phyloP scores from a whole-genome alignment of 768 basidiomycete species.

The Mycena capillaripes region DNA sequence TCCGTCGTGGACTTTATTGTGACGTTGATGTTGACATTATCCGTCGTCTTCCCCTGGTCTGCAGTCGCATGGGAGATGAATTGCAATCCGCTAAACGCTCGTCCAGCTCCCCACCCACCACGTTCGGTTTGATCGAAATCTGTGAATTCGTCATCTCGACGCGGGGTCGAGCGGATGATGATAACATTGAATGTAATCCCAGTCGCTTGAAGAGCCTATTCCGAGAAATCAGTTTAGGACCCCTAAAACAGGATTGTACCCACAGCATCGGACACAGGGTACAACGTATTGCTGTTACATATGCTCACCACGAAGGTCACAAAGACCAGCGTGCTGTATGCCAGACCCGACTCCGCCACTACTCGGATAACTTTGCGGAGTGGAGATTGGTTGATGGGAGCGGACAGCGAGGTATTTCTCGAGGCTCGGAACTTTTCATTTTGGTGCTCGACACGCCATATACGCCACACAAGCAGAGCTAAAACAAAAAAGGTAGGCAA shows the following conservation, averaged over 20 bases:
- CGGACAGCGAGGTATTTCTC: neutral
- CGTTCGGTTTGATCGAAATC: neutral
- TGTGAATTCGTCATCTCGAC: no score
- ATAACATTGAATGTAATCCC: no score
- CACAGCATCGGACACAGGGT: neutral
- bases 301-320: neutral
- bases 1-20: neutral
- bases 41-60: neutral
- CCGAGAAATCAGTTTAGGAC: neutral
- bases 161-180: no score
- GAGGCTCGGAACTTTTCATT: neutral
- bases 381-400: neutral
- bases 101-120: neutral
- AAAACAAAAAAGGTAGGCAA: neutral
- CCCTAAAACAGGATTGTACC: neutral
- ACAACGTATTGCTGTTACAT: neutral
- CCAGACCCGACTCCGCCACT: neutral
- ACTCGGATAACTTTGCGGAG: neutral
- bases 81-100: neutral
- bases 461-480: neutral
- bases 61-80: neutral
- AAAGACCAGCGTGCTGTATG: neutral
- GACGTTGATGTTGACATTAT: neutral
- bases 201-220: neutral
- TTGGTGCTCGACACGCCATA: slow-evolving; percentile 3